A percentile compares a stretch with the other conserved stretches of the same genome.
Evolutionary conservation across 768 basidiomycete genomes (phyloP).

Genomic region (Arthromyces matolae): DNA sequence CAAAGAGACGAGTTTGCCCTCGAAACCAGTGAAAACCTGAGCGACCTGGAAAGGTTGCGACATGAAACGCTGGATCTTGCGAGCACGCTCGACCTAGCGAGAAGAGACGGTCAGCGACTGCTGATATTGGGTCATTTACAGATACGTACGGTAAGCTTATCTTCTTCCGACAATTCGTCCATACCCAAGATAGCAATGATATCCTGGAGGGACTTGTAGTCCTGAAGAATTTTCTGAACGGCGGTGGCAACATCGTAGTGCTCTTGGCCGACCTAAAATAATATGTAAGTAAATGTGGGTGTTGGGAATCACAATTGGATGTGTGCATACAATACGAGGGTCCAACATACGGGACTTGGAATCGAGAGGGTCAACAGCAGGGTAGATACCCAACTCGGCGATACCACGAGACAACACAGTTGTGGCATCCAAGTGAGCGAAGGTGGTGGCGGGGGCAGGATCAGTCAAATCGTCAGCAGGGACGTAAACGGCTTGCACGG

Average conservation of each 20-base stretch:
- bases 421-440: conserved; percentile 99
- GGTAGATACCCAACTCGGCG: conserved; percentile 98
- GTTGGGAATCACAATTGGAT: background rate
- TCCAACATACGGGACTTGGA: conserved; percentile 99
- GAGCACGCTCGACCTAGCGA: conserved; percentile 95
- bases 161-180: conserved; percentile 99
- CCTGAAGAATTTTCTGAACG: conserved; percentile 95
- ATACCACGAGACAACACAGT: conserved; percentile 99
- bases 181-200: conserved; percentile 99
- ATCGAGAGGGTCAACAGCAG: conserved; percentile 98
- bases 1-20: conserved; percentile 93
- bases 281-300: background rate
- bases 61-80: conserved; percentile 99
- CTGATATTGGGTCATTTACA: too few relatives aligned
- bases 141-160: conserved; percentile 87
- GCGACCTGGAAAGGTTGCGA: conserved; percentile 99
- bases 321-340: conserved; percentile 86
- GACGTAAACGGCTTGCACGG: conserved; percentile 99
- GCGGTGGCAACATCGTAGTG: conserved; percentile 97
- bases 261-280: conserved; percentile 68
- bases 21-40: conserved; percentile 99
- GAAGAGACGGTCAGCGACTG: background rate
- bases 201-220: conserved; percentile 97
- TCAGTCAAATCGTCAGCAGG: conserved; percentile 99
- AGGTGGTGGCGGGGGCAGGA: conserved; percentile 98